phyloP scores from a whole-genome alignment of 2,329 filamentous ascomycete genomes.

The Trichoderma sp. region DNA sequence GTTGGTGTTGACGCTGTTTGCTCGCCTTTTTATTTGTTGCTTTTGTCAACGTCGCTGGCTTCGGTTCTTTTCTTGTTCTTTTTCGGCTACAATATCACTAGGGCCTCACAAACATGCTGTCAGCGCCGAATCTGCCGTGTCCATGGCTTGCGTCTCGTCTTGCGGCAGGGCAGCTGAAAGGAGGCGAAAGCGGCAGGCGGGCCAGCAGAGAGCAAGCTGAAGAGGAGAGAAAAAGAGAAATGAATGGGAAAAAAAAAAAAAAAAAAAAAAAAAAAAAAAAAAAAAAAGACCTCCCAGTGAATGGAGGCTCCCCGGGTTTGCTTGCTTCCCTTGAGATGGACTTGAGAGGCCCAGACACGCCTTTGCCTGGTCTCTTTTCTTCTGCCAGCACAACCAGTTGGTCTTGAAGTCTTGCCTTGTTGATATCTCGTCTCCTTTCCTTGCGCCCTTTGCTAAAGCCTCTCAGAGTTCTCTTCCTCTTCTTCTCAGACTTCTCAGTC shows the following conservation, averaged over 20 bases:
- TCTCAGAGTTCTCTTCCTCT: not conserved
- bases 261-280: constrained; percentile 30
- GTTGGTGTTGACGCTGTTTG: not conserved
- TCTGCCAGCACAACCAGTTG: not conserved
- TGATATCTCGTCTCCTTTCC: not conserved
- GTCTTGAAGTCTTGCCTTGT: not conserved
- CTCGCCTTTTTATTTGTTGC: not conserved
- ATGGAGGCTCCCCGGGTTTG: not conserved
- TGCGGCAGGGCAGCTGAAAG: constrained; percentile 15
- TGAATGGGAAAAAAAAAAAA: constrained; percentile 30
- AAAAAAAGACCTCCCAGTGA: constrained; percentile 30
- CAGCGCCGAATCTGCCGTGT: constrained; percentile 22
- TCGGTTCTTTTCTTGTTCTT: not conserved
- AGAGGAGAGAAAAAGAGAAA: constrained; percentile 22
- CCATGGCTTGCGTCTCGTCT: constrained; percentile 23
- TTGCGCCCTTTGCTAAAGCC: not conserved
- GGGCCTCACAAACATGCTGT: constrained; percentile 19
- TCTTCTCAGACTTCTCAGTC: not conserved
- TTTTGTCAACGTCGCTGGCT: not conserved
- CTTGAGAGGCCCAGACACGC: not conserved
- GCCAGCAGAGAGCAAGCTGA: constrained; percentile 27
- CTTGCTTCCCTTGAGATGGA: constrained; percentile 2
- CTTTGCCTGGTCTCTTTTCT: not conserved
- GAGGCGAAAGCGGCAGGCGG: constrained; percentile 18
- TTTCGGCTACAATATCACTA: constrained; percentile 8